Percentiles rank a stretch among this genome's conserved stretches.
Conservation (phyloP, 495 filamentous ascomycete species). For the Aspergillus coremiiformis region DNA sequence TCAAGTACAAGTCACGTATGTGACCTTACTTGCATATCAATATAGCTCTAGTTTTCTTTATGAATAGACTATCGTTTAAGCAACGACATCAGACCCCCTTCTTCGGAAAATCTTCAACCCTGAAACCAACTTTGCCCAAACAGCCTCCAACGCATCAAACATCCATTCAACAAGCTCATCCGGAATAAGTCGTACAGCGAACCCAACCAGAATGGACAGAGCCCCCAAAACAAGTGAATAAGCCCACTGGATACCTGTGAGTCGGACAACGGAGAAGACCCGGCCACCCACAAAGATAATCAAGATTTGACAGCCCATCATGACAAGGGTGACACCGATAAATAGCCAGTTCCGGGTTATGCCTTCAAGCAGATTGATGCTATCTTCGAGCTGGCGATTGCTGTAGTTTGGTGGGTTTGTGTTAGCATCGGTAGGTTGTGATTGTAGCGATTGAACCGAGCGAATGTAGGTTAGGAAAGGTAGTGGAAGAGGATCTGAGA, state of each 20-base stretch:
- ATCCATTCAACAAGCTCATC: background rate
- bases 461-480: no score
- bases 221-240: background rate
- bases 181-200: background rate
- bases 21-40: no score
- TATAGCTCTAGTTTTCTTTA: no score
- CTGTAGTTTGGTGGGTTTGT: background rate
- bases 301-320: constrained; percentile 63
- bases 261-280: background rate
- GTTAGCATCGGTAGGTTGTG: background rate
- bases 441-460: no score
- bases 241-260: background rate
- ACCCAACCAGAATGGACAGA: background rate
- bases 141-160: background rate
- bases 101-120: background rate
- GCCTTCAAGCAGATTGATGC: constrained; percentile 72
- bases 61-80: no score
- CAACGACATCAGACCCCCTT: background rate
- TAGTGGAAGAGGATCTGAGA: no score
- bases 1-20: no score
- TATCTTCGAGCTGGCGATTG: constrained; percentile 71
- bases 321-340: constrained; percentile 58
- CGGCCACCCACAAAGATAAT: constrained; percentile 32
- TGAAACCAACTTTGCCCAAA: background rate
- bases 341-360: constrained; percentile 63